Percentiles rank a stretch among this genome's conserved stretches.
Evolutionary conservation across 495 filamentous ascomycete genomes (phyloP).

Genomic region (Evernia prunastri): DNA sequence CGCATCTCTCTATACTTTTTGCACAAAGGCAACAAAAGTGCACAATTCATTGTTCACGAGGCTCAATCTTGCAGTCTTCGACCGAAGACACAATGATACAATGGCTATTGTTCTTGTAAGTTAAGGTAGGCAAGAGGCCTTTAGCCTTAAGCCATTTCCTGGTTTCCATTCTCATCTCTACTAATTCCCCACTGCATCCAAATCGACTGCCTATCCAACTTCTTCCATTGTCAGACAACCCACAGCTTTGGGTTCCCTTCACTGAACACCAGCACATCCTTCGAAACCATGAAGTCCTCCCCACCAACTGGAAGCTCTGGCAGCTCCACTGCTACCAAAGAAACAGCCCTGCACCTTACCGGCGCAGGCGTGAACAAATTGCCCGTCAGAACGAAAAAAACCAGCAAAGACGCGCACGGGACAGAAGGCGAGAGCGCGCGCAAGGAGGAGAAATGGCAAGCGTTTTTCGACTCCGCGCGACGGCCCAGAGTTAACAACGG

Average conservation of each 20-base stretch:
- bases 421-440: not conserved
- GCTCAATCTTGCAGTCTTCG: not conserved
- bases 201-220: not conserved
- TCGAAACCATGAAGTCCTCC: not conserved
- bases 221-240: not conserved
- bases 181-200: too few species aligned
- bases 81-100: not conserved
- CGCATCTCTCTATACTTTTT: not conserved
- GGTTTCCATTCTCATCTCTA: not conserved
- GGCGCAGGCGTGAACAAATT: not conserved
- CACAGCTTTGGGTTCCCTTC: too few species aligned
- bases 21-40: not conserved
- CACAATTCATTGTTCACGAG: not conserved
- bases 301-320: not conserved
- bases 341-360: not conserved
- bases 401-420: too few species aligned
- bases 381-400: not conserved
- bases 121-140: not conserved
- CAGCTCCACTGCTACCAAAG: not conserved
- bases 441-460: not conserved
- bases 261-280: not conserved
- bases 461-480: not conserved
- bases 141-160: not conserved
- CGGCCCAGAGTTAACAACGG: not conserved
- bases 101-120: not conserved